Evolutionary conservation across 2,329 filamentous ascomycete genomes (phyloP).

Genomic region (Trichoderma asperellum): DNA sequence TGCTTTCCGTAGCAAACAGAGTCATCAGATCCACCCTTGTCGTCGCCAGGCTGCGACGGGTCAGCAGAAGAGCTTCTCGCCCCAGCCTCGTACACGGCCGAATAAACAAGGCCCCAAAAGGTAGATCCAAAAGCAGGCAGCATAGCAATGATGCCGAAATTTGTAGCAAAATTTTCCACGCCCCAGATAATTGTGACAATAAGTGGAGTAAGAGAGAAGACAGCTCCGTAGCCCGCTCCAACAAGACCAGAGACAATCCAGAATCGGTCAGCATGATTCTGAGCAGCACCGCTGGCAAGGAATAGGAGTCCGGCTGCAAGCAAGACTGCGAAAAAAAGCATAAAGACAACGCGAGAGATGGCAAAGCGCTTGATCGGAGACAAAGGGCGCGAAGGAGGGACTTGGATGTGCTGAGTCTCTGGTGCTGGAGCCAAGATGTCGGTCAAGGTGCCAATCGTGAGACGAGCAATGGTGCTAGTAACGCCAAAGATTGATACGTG

Average conservation of each 20-base stretch:
- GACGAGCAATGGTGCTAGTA: conserved; percentile 85
- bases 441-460: conserved; percentile 86
- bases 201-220: conserved; percentile 87
- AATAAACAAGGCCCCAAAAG: conserved; percentile 90
- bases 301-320: conserved; percentile 77
- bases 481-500: conserved; percentile 93
- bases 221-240: conserved; percentile 88
- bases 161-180: conserved; percentile 97
- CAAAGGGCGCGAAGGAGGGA: conserved; percentile 37
- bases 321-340: conserved; percentile 73
- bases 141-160: conserved; percentile 95
- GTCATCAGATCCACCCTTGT: conserved; percentile 46
- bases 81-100: conserved; percentile 73
- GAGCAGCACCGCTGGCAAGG: conserved; percentile 74
- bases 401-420: conserved; percentile 61
- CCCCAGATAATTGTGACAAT: conserved; percentile 98
- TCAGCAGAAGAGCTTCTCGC: conserved; percentile 48
- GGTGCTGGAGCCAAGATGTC: conserved; percentile 79
- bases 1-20: conserved; percentile 77
- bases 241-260: conserved; percentile 83
- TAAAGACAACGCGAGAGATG: conserved; percentile 78
- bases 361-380: conserved; percentile 50
- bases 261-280: conserved; percentile 77
- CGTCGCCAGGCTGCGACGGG: conserved; percentile 36
- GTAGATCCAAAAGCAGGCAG: conserved; percentile 86